These are phyloP conservation scores for Cutaneotrichosporon cyanovorans DNA, from an alignment of 1,284 basidiomycete genomes.

Conservation along the genomic window DNA sequence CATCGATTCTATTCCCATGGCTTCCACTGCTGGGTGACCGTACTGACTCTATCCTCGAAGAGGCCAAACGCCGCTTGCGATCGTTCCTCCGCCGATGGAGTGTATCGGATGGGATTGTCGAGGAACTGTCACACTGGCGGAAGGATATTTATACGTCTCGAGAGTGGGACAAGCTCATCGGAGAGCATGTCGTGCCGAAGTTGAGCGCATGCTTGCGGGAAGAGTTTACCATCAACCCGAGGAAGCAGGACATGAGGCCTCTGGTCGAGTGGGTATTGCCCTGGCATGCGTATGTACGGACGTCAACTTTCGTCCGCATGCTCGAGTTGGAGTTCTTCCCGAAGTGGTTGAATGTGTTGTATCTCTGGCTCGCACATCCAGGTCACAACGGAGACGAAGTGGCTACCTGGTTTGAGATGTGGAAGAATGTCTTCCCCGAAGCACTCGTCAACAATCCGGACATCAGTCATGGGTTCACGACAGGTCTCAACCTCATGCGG, in stretches of 20 bases:
- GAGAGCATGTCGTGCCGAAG: slow-evolving; percentile 86
- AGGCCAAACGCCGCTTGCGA: slow-evolving; percentile 77
- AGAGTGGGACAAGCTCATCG: slow-evolving; percentile 86
- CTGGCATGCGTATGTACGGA: slow-evolving; percentile 68
- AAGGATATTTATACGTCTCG: slow-evolving; percentile 62
- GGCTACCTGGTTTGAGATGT: slow-evolving; percentile 75
- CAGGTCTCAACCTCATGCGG: slow-evolving; percentile 85
- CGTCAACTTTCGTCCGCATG: slow-evolving; percentile 68
- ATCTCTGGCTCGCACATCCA: slow-evolving; percentile 82
- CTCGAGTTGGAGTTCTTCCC: slow-evolving; percentile 89
- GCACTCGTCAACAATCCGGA: slow-evolving; percentile 41
- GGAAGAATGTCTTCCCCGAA: slow-evolving; percentile 68
- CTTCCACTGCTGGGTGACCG: slow-evolving; percentile 74
- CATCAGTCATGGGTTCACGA: slow-evolving; percentile 71
- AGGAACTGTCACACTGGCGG: slow-evolving; percentile 66
- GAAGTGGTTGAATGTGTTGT: slow-evolving; percentile 87
- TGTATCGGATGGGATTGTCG: slow-evolving; percentile 63
- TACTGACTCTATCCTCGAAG: slow-evolving; percentile 69
- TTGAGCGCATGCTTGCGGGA: slow-evolving; percentile 70
- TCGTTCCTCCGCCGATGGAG: slow-evolving; percentile 69
- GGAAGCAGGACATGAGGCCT: slow-evolving; percentile 76
- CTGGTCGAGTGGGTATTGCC: slow-evolving; percentile 62
- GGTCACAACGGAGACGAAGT: slow-evolving; percentile 80
- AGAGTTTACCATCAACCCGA: slow-evolving; percentile 79
- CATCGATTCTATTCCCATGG: slow-evolving; percentile 90